A percentile compares a stretch with the other conserved stretches of the same genome.
Evolutionary conservation across 139 green algal species (phyloP).

Genomic region (Chlamydomonas schloesseri): DNA sequence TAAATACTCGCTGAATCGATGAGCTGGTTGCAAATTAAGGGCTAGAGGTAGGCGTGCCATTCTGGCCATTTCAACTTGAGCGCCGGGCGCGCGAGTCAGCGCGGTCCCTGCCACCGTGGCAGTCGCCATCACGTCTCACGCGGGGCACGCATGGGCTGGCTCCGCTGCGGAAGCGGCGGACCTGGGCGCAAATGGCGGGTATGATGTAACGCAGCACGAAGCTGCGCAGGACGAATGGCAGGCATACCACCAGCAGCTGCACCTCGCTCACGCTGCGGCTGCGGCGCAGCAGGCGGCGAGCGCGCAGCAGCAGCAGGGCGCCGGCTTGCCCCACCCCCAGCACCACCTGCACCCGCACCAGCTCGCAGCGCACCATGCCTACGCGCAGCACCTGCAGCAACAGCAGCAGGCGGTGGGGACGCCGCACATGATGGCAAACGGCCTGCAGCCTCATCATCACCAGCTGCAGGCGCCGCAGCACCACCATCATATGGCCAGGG

Average conservation of each 20-base stretch:
- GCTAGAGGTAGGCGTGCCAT: not conserved
- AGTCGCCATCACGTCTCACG: constrained; percentile 19
- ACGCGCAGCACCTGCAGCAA: not conserved
- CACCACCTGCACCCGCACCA: constrained; percentile 1
- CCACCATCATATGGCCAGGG: too few relatives aligned
- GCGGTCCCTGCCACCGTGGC: not conserved
- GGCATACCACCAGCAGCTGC: constrained; percentile 3
- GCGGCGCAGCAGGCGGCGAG: not conserved
- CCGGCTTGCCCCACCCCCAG: not conserved
- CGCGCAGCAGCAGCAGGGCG: not conserved
- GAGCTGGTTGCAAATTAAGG: too few relatives aligned
- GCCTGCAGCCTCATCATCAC: not conserved
- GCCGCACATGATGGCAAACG: not conserved
- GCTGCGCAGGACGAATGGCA: constrained; percentile 19
- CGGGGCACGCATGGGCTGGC: not conserved
- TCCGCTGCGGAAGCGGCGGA: not conserved
- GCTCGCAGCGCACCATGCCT: not conserved
- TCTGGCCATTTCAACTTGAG: not conserved
- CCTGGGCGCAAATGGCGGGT: constrained; percentile 4
- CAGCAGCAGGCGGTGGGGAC: not conserved
- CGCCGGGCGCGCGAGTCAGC: not conserved
- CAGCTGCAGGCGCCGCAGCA: not conserved
- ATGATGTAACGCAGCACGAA: not conserved
- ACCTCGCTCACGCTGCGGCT: not conserved
- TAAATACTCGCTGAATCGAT: too few relatives aligned